Evolutionary conservation across 768 basidiomycete genomes (phyloP).

Genomic region (Filobasidium wieringae): DNA sequence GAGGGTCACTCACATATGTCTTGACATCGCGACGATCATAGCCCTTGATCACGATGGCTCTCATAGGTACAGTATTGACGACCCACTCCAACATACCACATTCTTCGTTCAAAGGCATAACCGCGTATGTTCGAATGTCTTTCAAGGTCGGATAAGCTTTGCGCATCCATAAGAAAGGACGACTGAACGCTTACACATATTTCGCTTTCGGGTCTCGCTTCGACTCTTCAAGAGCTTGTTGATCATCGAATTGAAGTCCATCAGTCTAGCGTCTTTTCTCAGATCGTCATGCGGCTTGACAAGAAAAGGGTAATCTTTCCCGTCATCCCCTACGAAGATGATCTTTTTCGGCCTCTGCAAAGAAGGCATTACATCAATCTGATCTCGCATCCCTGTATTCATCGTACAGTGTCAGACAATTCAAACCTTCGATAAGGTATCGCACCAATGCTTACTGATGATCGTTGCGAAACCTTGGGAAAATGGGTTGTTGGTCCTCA

Average conservation of each 20-base stretch:
- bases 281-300: conserved; percentile 96
- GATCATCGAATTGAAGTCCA: conserved; percentile 97
- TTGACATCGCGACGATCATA: conserved; percentile 51
- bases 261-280: conserved; percentile 87
- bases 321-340: conserved; percentile 68
- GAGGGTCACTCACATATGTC: conserved; percentile 44
- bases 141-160: conserved; percentile 3
- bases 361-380: conserved; percentile 81
- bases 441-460: conserved; percentile 44
- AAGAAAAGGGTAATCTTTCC: conserved; percentile 74
- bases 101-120: conserved; percentile 93
- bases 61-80: conserved; percentile 72
- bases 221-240: conserved; percentile 90
- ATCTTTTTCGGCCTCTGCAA: conserved; percentile 85
- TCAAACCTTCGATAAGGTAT: not conserved
- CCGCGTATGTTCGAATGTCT: conserved; percentile 97
- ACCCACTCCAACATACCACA: conserved; percentile 99
- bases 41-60: conserved; percentile 56
- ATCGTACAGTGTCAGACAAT: not conserved
- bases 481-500: conserved; percentile 66
- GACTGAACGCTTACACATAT: conserved; percentile 56
- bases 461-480: conserved; percentile 65
- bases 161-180: not conserved
- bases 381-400: conserved; percentile 58
- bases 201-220: conserved; percentile 79